Evolutionary conservation across 108 stramenopile species (phyloP).

Genomic region (Pseudonitzschia delicatissima): DNA sequence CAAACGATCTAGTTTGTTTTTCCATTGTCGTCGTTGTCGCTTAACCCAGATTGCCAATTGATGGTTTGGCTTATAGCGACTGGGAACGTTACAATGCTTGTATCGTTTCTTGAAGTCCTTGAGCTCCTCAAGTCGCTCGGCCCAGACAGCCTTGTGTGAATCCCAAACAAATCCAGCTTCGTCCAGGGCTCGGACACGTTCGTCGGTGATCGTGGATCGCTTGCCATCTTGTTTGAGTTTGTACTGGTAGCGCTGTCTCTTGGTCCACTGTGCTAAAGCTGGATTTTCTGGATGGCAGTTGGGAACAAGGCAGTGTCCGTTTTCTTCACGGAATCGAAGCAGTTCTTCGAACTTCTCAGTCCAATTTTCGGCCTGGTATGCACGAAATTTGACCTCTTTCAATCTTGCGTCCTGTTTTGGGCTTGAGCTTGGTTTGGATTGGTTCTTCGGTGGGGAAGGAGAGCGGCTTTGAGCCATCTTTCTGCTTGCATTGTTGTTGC

Average conservation of each 20-base stretch:
- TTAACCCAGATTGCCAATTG: constrained; percentile 49
- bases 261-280: constrained; percentile 36
- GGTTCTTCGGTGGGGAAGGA: background rate
- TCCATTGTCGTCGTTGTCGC: constrained; percentile 44
- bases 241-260: constrained; percentile 48
- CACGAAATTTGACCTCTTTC: constrained; percentile 22
- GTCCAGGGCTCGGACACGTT: constrained; percentile 38
- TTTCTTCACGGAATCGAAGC: constrained; percentile 28
- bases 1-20: constrained; percentile 31
- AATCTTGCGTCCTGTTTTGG: background rate
- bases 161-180: constrained; percentile 43
- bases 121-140: constrained; percentile 36
- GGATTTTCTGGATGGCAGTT: constrained; percentile 26
- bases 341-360: constrained; percentile 48
- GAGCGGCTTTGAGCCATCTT: too few species aligned
- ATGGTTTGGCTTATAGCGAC: constrained; percentile 16
- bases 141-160: constrained; percentile 27
- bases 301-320: constrained; percentile 52
- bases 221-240: constrained; percentile 39
- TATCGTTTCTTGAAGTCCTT: constrained; percentile 12
- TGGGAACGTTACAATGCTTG: constrained; percentile 33
- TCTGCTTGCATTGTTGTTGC: too few species aligned
- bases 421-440: background rate
- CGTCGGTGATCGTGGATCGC: constrained; percentile 43
- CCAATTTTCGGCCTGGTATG: constrained; percentile 46